Conservation (phyloP, 768 basidiomycete species). For the Hydnomerulius pinastri region DNA sequence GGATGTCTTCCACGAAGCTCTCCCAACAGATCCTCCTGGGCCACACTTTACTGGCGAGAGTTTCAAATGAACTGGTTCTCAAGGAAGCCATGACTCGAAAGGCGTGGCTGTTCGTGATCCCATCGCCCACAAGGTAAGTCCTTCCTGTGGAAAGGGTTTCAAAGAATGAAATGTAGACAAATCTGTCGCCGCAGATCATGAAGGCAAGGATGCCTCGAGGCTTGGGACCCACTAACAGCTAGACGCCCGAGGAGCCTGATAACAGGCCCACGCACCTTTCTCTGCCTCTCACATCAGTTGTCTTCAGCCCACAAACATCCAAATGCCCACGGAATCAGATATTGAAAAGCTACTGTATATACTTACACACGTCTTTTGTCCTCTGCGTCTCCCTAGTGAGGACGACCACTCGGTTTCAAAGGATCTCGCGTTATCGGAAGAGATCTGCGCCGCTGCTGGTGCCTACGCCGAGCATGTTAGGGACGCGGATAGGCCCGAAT, state of each 20-base stretch:
- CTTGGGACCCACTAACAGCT: neutral
- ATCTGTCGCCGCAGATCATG: neutral
- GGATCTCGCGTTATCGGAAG: slow-evolving; percentile 28
- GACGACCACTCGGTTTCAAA: slow-evolving; percentile 30
- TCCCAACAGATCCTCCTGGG: no score
- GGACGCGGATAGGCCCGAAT: slow-evolving; percentile 16
- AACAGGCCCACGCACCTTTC: no score
- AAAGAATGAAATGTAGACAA: neutral
- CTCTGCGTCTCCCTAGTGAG: slow-evolving; percentile 40
- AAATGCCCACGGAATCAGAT: neutral
- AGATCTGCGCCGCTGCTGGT: slow-evolving; percentile 17
- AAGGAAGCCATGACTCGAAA: neutral
- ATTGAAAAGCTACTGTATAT: slow-evolving; percentile 27
- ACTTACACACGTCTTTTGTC: slow-evolving; percentile 45
- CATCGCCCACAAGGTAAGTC: neutral
- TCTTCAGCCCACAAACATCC: neutral
- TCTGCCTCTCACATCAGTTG: no score
- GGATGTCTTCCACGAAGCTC: no score
- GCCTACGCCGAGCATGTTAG: slow-evolving; percentile 17
- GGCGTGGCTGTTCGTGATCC: neutral
- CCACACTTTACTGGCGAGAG: no score
- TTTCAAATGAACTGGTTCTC: neutral
- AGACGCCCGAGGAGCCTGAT: neutral
- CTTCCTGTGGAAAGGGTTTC: neutral
- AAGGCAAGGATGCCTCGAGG: neutral